Evolutionary conservation across 495 filamentous ascomycete genomes (phyloP).

Genomic region (Oleoguttula mirabilis): DNA sequence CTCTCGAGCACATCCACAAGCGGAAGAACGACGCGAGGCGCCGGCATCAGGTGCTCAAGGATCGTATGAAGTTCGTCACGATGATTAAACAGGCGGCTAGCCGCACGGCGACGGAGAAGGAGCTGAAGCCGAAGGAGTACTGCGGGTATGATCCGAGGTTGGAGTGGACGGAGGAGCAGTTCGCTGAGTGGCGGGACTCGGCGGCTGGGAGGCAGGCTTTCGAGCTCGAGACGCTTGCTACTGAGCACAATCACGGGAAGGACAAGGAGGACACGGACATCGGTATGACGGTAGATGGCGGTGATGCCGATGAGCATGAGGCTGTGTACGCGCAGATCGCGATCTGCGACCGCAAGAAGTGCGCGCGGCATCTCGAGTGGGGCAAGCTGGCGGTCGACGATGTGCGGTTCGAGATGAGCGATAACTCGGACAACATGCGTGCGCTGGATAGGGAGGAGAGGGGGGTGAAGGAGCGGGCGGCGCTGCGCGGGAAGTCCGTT

Average conservation of each 20-base stretch:
- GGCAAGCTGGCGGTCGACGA: constrained; percentile 30
- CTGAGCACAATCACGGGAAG: constrained; percentile 4
- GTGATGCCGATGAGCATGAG: constrained; percentile 4
- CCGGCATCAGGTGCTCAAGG: constrained; percentile 28
- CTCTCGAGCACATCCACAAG: constrained; percentile 20
- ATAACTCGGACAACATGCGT: constrained; percentile 28
- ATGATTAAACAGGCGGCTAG: constrained; percentile 25
- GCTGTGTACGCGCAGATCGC: constrained; percentile 5
- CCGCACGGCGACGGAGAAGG: constrained; percentile 23
- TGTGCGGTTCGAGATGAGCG: constrained; percentile 28
- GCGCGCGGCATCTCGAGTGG: constrained; percentile 30
- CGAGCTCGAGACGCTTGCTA: constrained; percentile 18
- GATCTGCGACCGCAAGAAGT: constrained; percentile 30
- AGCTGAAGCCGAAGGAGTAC: constrained; percentile 42
- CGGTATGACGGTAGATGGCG: constrained; percentile 6
- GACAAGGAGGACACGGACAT: neutral
- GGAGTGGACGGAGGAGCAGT: constrained; percentile 49
- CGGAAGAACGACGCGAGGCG: constrained; percentile 23
- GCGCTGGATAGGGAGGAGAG: constrained; percentile 29
- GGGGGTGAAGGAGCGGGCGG: constrained; percentile 25
- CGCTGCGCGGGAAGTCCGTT: constrained; percentile 13
- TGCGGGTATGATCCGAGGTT: constrained; percentile 55
- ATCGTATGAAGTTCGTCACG: constrained; percentile 30
- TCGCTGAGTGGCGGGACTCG: constrained; percentile 32
- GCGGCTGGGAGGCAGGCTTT: constrained; percentile 24